Base-by-base conservation (phyloP, 768 basidiomycete species). In the Phanerodontia chrysosporium region DNA sequence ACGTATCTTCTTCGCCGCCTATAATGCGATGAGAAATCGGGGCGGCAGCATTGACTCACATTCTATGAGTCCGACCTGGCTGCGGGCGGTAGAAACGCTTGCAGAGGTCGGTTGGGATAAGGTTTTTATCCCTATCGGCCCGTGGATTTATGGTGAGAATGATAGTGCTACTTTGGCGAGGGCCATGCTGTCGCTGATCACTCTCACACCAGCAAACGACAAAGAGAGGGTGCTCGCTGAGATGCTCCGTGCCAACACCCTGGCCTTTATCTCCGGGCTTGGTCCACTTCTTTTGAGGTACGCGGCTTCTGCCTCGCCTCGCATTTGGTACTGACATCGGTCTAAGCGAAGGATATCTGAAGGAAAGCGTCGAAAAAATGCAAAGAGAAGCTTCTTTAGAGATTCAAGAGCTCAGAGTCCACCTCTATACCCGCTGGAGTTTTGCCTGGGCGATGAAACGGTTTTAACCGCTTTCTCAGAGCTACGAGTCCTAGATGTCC, bases 401-500 rank as follows among this genome's bases (percentile, higher is more conserved):
- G 58, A 49, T 73, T 35, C 63, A 52, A 27, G 68, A 69, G 35
- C 62, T 69, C 32, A 62, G 63, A 44, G 63, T 65, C 6, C 68
- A 57, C 30, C 45, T 71, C 27, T 69, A 71, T 62, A 70, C 59
- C 51, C 66, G 70, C 32, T 73, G 70, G 70, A 63, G 60, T 42
- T 73, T 70, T 54, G 69, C 72, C 13, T 73, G 72, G 72, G 72
- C 72, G 12, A 68, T 71, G 49, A 73, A 71, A 44, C 65, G 64
- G 44, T 30, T 51, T 14, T 60, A 39, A 57, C 10, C n/a, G n/a
- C n/a, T n/a, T n/a, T n/a, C n/a, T n/a, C n/a, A n/a, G 22, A 22
- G 27, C 24, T 29, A 13, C 49, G 12, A 13, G 49, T 35, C 14
- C 8, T 7, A 35, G 14, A 7, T 35, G 24, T 51, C 21, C 49